Base-by-base conservation (phyloP, 495 filamentous ascomycete species). In the Lasiosphaeriaceae sp. region DNA sequence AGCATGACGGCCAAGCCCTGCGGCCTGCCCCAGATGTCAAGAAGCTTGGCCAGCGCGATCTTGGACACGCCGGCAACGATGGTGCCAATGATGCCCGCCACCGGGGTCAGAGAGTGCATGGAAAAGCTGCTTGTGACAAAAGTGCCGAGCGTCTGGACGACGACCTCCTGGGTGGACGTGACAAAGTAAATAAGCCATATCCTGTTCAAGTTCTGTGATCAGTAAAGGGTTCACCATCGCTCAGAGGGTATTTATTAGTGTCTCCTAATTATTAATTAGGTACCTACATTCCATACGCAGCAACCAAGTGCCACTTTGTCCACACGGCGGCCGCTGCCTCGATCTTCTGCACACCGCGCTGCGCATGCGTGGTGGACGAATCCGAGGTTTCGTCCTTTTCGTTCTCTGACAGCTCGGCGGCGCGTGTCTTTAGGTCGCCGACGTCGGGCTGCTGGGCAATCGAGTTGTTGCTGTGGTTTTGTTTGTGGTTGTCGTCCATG, bases 21-120 rank as follows among this genome's bases (percentile, higher is more conserved):
- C 55, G 66, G 82, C 59, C 77, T 75, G 51, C 84, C 86, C 77
- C 80, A 88, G 19, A 85, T 67, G 63, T 90, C 84, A 59, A 87
- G 70, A 43, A 88, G 70, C 67, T 88, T 87, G 34, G 84, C 84
- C 12, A 86, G 67, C 0, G 85, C 77, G 20, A 88, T 69, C 50
- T 81, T 83, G 45, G 75, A 66, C 24, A 85, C 71, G 49, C 84
- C 86, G 53, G 81, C 84, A 52, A 90, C 79, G 59, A 89, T 65
- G 20, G 61, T 71, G 43, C 75, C 74, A 46, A 84, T 68, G 61
- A 83, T 72, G 37, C 29, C 55, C 77, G 73, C 76, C 52, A 74
- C 71, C 17, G 73, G 67, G 17, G 74, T 73, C 23, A 81, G 60
- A 9, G 79, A 80, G 61, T 81, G 78, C 29, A 57, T 53, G n/a